Evolutionary conservation across 176 grass and related monocot species (phyloP).

Genomic region (Urochloa ruziziensis): DNA sequence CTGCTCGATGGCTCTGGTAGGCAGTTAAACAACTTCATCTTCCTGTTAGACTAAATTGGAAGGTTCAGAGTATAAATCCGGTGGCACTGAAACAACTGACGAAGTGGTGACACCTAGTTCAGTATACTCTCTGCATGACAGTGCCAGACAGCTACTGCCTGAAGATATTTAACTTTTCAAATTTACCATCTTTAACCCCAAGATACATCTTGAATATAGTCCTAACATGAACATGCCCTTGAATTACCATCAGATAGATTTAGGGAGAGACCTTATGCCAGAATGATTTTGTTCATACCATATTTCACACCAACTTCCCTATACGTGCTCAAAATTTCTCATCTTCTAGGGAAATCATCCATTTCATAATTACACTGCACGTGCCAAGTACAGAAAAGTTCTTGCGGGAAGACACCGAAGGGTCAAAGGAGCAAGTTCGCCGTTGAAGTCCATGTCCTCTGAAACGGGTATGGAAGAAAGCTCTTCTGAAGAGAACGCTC

Average conservation of each 20-base stretch:
- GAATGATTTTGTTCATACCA: neutral
- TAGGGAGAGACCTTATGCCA: neutral
- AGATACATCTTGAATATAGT: neutral
- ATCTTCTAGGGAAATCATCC: conserved; percentile 76
- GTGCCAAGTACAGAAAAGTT: conserved; percentile 80
- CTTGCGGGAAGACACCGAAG: conserved; percentile 36
- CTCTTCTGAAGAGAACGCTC: conserved; percentile 30
- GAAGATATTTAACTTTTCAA: conserved; percentile 18
- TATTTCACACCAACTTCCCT: neutral
- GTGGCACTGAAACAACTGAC: neutral
- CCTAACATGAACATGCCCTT: neutral
- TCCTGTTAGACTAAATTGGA: neutral
- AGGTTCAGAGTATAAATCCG: neutral
- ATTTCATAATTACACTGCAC: conserved; percentile 95
- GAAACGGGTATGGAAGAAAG: conserved; percentile 29
- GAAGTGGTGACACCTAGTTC: neutral
- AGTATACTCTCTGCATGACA: neutral
- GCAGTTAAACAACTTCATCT: neutral
- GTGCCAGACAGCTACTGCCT: neutral
- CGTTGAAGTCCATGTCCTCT: conserved; percentile 27
- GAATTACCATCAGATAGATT: neutral
- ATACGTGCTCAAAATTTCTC: neutral
- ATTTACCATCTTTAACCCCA: neutral
- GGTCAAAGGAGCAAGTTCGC: conserved; percentile 33
- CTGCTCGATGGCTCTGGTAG: neutral